A percentile compares a stretch with the other conserved stretches of the same genome.
These are phyloP conservation scores for Fusarium beomiforme DNA, from an alignment of 2,329 filamentous ascomycete species.

Conservation along the genomic window DNA sequence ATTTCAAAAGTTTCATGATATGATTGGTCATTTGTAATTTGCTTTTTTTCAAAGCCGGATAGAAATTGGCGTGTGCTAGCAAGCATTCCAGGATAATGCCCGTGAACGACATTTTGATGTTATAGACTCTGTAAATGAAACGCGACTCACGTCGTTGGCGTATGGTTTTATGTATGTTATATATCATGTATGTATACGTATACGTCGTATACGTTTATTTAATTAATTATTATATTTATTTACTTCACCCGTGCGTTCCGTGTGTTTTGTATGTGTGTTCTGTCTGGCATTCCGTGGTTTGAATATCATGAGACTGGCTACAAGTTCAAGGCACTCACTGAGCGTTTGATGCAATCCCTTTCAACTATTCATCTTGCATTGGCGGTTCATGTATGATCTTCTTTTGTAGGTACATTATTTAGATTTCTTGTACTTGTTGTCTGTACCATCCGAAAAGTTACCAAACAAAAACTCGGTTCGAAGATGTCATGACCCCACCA, in stretches of 20 bases:
- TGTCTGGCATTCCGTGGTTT: conserved; percentile 4
- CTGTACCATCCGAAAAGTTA: conserved; percentile 6
- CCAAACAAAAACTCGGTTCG: conserved; percentile 17
- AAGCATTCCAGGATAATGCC: conserved; percentile 43
- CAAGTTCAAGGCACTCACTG: not conserved
- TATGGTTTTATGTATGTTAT: conserved; percentile 42
- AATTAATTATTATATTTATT: conserved; percentile 37
- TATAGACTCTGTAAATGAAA: conserved; percentile 40
- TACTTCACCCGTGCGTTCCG: conserved; percentile 20
- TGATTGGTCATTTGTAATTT: conserved; percentile 30
- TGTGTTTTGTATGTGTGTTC: conserved; percentile 15
- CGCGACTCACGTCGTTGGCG: conserved; percentile 41
- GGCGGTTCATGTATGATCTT: not conserved
- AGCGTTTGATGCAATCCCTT: not conserved
- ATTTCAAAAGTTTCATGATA: conserved; percentile 35
- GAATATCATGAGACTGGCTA: not conserved
- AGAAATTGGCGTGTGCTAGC: conserved; percentile 43
- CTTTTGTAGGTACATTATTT: not conserved
- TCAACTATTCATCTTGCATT: not conserved
- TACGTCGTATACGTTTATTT: conserved; percentile 32
- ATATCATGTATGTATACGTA: conserved; percentile 30
- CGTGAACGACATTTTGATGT: conserved; percentile 43
- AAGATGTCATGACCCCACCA: conserved; percentile 38
- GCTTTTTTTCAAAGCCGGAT: conserved; percentile 40
- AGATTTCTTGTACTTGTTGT: not conserved